phyloP scores from a whole-genome alignment of 768 basidiomycete genomes.

The Filobasidium wieringae region DNA sequence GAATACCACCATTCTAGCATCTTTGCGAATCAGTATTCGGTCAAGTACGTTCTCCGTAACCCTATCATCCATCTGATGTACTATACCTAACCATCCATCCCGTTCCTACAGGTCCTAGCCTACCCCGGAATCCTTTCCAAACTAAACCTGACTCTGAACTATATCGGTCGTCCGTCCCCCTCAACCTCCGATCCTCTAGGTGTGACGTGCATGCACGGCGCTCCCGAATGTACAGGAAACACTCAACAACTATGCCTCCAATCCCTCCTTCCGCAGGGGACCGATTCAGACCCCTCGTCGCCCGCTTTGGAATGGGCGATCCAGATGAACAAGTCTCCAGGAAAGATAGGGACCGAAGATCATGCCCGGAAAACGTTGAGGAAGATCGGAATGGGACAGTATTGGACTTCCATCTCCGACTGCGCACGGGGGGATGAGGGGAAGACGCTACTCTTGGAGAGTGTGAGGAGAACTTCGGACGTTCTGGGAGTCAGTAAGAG shows the following conservation, averaged over 20 bases:
- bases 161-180: slow-evolving; percentile 56
- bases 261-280: slow-evolving; percentile 39
- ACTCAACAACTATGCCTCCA: slow-evolving; percentile 70
- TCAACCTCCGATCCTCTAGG: slow-evolving; percentile 43
- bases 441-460: slow-evolving; percentile 52
- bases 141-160: slow-evolving; percentile 58
- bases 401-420: too few relatives aligned
- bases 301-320: too few relatives aligned
- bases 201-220: slow-evolving; percentile 70
- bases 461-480: slow-evolving; percentile 43
- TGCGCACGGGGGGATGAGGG: slow-evolving; percentile 51
- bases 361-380: slow-evolving; percentile 53
- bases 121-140: slow-evolving; percentile 48
- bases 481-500: slow-evolving; percentile 53
- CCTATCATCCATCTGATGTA: neutral
- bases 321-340: too few relatives aligned
- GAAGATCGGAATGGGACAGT: slow-evolving; percentile 59
- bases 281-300: too few relatives aligned
- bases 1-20: slow-evolving; percentile 29
- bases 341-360: too few relatives aligned
- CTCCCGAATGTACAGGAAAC: slow-evolving; percentile 69
- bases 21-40: slow-evolving; percentile 69
- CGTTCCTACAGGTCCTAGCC: slow-evolving; percentile 39
- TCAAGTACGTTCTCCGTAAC: slow-evolving; percentile 41
- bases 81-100: neutral